Base-by-base conservation (phyloP, 2,329 filamentous ascomycete genomes). In the Sclerotinia trifoliorum region DNA sequence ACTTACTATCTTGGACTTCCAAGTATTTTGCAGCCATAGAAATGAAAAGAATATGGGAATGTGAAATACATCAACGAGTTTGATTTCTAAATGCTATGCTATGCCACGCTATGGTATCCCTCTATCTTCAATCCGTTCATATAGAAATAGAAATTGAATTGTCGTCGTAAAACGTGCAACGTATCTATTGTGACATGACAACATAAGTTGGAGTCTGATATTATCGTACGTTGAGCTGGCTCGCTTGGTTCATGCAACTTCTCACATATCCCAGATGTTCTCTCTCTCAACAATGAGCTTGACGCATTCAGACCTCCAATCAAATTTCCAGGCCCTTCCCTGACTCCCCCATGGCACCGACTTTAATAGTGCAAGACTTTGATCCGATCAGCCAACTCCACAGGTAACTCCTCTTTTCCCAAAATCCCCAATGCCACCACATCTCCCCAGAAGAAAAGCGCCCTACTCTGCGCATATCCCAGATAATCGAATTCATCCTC, bases 361-460 rank as follows among this genome's bases (percentile, higher is more conserved):
- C 15, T 10, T 71, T 64, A 92, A 73, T 88, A 88, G 57, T 90
- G 85, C 32, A 95, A 85, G 70, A 85, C 80, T 83, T 94, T 96
- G 70, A 96, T 77, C 76, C 83, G 85, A 63, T 80, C 77, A 72
- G 84, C 81, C 75, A 96, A 75, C n/a, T 83, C 82, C 72, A 85
- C 83, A 0, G 93, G 93, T 72, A 99, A 80, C 32, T 97, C 93
- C 73, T 94, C 90, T 70, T 83, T 79, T 77, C 85, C 87, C 51
- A 95, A 83, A 51, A 99, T 80, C 0, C 93, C 93, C 79, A 96
- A 79, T 67, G 84, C 81, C 67, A 98, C 81, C 65, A 93, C 88
- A 80, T 99, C 95, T 1, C 93, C 94, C 91, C 94, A 96, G 80
- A 99, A 95, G 80, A 97, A 95, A 81, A 95, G 83, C 0, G 93